A percentile compares a stretch with the other conserved stretches of the same genome.
phyloP scores from a whole-genome alignment of 202 grass and related monocot species.

The Schoenoplectus triqueter region DNA sequence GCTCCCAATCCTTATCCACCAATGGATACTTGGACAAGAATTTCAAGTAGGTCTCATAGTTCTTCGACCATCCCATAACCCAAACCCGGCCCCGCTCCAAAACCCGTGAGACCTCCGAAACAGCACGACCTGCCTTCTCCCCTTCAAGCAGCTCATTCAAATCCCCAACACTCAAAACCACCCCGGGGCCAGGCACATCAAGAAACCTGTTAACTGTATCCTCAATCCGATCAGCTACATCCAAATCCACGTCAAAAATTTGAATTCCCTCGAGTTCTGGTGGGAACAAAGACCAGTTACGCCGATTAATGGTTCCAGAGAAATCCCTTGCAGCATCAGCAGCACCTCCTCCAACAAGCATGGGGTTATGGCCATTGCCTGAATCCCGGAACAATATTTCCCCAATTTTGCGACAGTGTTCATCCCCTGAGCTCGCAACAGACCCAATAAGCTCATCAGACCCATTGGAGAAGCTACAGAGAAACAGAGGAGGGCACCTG shows the following conservation, averaged over 20 bases:
- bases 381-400: constrained; percentile 66
- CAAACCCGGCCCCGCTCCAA: constrained; percentile 63
- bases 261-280: constrained; percentile 54
- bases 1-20: constrained; percentile 88
- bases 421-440: constrained; percentile 47
- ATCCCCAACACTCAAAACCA: constrained; percentile 72
- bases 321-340: constrained; percentile 60
- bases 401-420: constrained; percentile 66
- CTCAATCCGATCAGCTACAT: constrained; percentile 34
- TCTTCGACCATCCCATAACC: constrained; percentile 90
- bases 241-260: constrained; percentile 44
- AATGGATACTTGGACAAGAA: constrained; percentile 90
- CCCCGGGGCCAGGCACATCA: constrained; percentile 33
- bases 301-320: constrained; percentile 27
- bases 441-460: constrained; percentile 57
- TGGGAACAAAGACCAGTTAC: constrained; percentile 47
- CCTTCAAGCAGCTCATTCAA: constrained; percentile 63
- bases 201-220: constrained; percentile 33
- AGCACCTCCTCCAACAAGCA: constrained; percentile 84
- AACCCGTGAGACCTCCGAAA: constrained; percentile 73
- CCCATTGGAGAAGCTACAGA: constrained; percentile 69
- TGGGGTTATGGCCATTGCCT: constrained; percentile 57
- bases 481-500: constrained; percentile 69
- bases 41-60: constrained; percentile 85
- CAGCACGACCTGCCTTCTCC: constrained; percentile 46